Evolutionary conservation across 495 filamentous ascomycete genomes (phyloP).

Genomic region (Penicillium angulare): DNA sequence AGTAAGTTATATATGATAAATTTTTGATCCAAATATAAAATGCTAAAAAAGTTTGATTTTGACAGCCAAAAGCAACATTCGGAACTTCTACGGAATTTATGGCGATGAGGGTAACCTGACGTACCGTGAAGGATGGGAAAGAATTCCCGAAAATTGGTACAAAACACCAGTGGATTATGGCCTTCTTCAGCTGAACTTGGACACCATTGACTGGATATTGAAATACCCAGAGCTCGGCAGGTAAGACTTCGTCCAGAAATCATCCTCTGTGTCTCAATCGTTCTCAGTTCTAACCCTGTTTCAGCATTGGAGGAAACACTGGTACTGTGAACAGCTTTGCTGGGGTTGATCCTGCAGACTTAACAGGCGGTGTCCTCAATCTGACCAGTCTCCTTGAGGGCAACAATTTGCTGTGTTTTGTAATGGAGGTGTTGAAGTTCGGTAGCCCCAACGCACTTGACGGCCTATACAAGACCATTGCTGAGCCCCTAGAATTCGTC

Average conservation of each 20-base stretch:
- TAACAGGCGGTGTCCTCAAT: constrained; percentile 53
- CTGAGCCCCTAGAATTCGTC: constrained; percentile 30
- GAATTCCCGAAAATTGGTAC: constrained; percentile 63
- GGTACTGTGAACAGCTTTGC: constrained; percentile 55
- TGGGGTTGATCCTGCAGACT: constrained; percentile 44
- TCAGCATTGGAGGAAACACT: constrained; percentile 55
- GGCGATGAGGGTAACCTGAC: constrained; percentile 36
- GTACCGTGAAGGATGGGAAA: constrained; percentile 48
- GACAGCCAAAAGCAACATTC: constrained; percentile 37
- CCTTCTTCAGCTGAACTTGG: constrained; percentile 35
- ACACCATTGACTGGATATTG: constrained; percentile 37
- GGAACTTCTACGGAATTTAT: constrained; percentile 48
- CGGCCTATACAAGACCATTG: constrained; percentile 35
- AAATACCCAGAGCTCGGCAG: constrained; percentile 39
- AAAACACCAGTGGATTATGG: constrained; percentile 43
- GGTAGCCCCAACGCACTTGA: constrained; percentile 40
- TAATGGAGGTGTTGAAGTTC: constrained; percentile 40
- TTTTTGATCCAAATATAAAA: neutral
- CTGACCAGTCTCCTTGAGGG: constrained; percentile 38
- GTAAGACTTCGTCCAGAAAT: too few relatives aligned
- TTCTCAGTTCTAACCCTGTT: too few relatives aligned
- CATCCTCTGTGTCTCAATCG: too few relatives aligned
- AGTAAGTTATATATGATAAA: constrained; percentile 16
- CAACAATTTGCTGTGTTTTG: constrained; percentile 50
- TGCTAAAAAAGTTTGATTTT: constrained; percentile 14